Base-by-base conservation (phyloP, 352 stramenopile species). In the Phytophthora pistaciae region DNA sequence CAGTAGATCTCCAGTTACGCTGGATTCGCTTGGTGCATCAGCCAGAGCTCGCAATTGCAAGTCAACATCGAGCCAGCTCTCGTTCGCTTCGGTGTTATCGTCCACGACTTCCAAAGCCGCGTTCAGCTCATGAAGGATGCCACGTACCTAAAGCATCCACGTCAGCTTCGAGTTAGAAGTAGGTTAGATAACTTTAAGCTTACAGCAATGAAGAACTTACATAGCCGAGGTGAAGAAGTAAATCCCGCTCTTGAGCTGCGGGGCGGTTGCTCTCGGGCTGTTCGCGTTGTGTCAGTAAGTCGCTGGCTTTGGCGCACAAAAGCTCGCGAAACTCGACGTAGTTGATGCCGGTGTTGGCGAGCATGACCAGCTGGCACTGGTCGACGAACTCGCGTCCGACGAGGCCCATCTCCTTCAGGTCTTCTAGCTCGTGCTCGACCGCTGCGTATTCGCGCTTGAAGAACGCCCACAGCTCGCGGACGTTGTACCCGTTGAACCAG, bases 401-500 rank as follows among this genome's bases (percentile, higher is more conserved):
- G 16, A 95, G 73, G 10, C 87, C 84, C 0, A 94, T 76, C 11
- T 85, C 82, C 56, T 91, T 90, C 42, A 94, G 60, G 52, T 94
- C 60, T 21, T 77, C 77, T 14, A 96, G 64, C 29, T 95, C 90
- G 0, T 65, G 61, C 49, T 91, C 79, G 0, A 95, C 87, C 0
- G 86, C 88, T 1, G 63, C 65, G 31, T 88, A 81, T 46, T 96
- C 87, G 3, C 33, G 56, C 56, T 90, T 80, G n/a, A 96, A 84
- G 65, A 94, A 96, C 3, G 20, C 4, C 90, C 88, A 95, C 18
- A 96, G 60, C 23, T 85, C 65, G 13, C 31, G 49, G 18, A 95
- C 54, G 44, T 88, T 95, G 72, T 88, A 96, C 44, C 84, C 89
- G 57, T 97, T 99, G 67, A 99, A 97, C 97, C 97, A 99, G 78